Conservation (phyloP, 1,284 basidiomycete species). For the Trametes versicolor region DNA sequence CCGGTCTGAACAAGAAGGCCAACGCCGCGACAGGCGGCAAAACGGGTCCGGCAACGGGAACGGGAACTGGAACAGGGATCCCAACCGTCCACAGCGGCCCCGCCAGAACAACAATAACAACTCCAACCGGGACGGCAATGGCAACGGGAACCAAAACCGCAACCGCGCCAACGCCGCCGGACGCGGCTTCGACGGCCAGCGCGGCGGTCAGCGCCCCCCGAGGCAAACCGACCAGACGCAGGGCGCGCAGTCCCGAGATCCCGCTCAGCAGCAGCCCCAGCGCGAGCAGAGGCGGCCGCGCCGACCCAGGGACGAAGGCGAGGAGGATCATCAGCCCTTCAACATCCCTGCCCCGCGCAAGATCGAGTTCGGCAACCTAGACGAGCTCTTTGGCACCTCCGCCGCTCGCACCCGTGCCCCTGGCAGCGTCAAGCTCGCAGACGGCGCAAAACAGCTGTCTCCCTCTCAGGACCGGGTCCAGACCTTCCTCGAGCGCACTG, state of each 20-base stretch:
- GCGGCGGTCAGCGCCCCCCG: not conserved
- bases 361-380: conserved; percentile 34
- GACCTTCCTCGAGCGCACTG: conserved; percentile 47
- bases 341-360: conserved; percentile 11
- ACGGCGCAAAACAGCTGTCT: not conserved
- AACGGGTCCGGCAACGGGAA: conserved; percentile 5
- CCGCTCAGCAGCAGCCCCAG: conserved; percentile 2
- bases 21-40: not conserved
- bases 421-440: not conserved
- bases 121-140: not conserved
- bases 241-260: not conserved
- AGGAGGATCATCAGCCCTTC: conserved; percentile 6
- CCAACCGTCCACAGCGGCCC: conserved; percentile 4
- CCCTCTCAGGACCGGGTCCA: conserved; percentile 38
- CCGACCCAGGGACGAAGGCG: not conserved
- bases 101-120: not conserved
- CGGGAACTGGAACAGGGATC: conserved; percentile 10
- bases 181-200: not conserved
- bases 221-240: not conserved
- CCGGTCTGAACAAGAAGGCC: not conserved
- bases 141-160: not conserved
- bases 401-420: not conserved
- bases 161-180: not conserved
- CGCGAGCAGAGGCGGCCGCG: conserved; percentile 6
- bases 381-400: conserved; percentile 33